Percentiles rank a stretch among this genome's conserved stretches.
Conservation (phyloP, 805 yeast genomes). For the Wickerhamomyces mucosus region DNA sequence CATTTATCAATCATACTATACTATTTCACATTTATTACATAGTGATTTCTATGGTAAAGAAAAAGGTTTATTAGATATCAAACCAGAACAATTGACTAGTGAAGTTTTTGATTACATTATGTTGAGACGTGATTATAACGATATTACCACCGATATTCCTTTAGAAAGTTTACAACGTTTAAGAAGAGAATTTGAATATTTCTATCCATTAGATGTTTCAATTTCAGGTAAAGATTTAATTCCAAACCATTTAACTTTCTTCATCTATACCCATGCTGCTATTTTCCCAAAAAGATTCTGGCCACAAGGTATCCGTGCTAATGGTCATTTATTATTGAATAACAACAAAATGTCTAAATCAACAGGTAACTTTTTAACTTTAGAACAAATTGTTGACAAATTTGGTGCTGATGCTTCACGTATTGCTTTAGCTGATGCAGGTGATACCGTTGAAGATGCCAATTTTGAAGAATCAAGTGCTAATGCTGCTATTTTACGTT, state of each 20-base stretch:
- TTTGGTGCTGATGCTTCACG: constrained; percentile 97
- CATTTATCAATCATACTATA: constrained; percentile 89
- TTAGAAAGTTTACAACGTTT: constrained; percentile 53
- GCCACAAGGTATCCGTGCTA: constrained; percentile 92
- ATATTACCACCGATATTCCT: constrained; percentile 49
- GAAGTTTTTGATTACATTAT: constrained; percentile 91
- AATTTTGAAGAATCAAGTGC: constrained; percentile 95
- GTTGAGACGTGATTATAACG: constrained; percentile 46
- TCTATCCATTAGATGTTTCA: constrained; percentile 89
- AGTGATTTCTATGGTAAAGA: constrained; percentile 75
- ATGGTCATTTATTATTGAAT: constrained; percentile 91
- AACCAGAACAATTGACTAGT: constrained; percentile 80
- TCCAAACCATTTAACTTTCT: constrained; percentile 95
- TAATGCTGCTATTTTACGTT: constrained; percentile 92
- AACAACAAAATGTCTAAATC: constrained; percentile 97
- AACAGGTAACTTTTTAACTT: constrained; percentile 93
- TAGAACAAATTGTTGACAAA: constrained; percentile 74
- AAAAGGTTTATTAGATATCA: constrained; percentile 63
- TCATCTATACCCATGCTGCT: constrained; percentile 87
- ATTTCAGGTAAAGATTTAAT: constrained; percentile 95
- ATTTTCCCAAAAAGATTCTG: constrained; percentile 83
- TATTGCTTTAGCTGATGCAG: constrained; percentile 97
- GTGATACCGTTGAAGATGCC: constrained; percentile 96
- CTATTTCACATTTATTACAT: constrained; percentile 81
- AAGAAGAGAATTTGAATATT: constrained; percentile 93